Conservation (phyloP, 163 green algal species). For the Chloroidium sp. region DNA sequence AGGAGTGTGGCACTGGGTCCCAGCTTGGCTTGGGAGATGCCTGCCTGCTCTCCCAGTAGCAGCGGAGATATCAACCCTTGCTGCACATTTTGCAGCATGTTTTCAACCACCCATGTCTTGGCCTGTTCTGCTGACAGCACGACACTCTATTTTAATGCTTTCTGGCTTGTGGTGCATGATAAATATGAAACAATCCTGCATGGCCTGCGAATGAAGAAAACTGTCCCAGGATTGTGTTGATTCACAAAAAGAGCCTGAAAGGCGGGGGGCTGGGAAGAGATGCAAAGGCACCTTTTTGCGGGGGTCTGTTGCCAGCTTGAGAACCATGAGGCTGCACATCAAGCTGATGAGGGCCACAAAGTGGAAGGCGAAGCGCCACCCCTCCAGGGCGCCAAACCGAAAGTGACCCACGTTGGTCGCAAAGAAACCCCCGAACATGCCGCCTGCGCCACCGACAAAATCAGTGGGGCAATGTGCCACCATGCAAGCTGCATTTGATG, state of each 20-base stretch:
- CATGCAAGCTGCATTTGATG: too few relatives aligned
- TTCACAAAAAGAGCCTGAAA: background rate
- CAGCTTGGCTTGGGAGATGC: too few relatives aligned
- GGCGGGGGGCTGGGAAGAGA: background rate
- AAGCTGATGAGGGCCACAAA: slow-evolving; percentile 41
- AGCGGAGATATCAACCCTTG: background rate
- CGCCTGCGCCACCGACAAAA: slow-evolving; percentile 1
- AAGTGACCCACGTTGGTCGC: slow-evolving; percentile 60
- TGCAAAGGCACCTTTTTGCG: slow-evolving; percentile 5
- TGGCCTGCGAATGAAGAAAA: too few relatives aligned
- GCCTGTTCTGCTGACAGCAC: too few relatives aligned
- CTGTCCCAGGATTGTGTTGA: too few relatives aligned
- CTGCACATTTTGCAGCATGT: background rate
- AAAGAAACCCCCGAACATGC: slow-evolving; percentile 55
- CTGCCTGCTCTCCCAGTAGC: background rate
- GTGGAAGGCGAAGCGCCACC: slow-evolving; percentile 70
- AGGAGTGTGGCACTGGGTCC: too few relatives aligned
- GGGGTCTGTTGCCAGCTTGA: slow-evolving; percentile 31
- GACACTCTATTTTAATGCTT: too few relatives aligned
- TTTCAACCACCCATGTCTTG: too few relatives aligned
- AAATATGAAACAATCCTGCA: too few relatives aligned
- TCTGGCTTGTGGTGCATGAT: too few relatives aligned
- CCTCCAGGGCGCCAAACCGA: slow-evolving; percentile 41
- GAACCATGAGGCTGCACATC: slow-evolving; percentile 24
- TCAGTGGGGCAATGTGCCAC: too few relatives aligned